Conservation (phyloP, 805 yeast species). For the Schizosaccharomyces octosporus region DNA sequence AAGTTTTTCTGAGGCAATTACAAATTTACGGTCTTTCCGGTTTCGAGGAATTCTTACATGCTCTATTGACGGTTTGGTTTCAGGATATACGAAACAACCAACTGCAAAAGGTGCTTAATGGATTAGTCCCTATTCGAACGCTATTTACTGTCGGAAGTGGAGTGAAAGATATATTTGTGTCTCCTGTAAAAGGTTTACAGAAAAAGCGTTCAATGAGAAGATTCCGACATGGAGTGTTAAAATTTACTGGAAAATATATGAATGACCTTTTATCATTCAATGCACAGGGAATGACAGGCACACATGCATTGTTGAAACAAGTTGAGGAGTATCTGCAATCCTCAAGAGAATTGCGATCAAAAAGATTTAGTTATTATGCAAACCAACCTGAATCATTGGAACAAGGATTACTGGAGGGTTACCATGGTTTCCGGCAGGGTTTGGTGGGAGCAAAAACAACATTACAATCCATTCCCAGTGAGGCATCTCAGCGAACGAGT, state of each 20-base stretch:
- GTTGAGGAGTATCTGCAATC: constrained; percentile 33
- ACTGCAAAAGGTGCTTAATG: constrained; percentile 55
- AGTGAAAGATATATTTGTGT: constrained; percentile 41
- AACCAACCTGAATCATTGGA: constrained; percentile 52
- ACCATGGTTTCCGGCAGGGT: constrained; percentile 43
- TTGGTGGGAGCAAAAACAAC: constrained; percentile 40
- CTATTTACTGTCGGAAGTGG: constrained; percentile 59
- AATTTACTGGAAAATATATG: constrained; percentile 54
- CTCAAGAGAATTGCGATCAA: neutral
- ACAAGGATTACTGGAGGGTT: constrained; percentile 58
- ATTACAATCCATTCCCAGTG: constrained; percentile 31
- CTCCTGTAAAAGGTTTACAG: constrained; percentile 52
- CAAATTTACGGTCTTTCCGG: constrained; percentile 59
- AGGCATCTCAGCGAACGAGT: constrained; percentile 28
- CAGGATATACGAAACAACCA: constrained; percentile 74
- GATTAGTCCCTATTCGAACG: constrained; percentile 60
- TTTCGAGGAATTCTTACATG: constrained; percentile 28
- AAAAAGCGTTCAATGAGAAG: constrained; percentile 46
- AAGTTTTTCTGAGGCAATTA: constrained; percentile 34
- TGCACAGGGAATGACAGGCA: constrained; percentile 37
- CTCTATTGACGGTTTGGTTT: constrained; percentile 52
- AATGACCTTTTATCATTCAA: constrained; percentile 14
- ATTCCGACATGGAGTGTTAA: constrained; percentile 5
- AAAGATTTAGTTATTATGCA: constrained; percentile 55
- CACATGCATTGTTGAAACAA: constrained; percentile 54